Evolutionary conservation across 148 eudicot genomes (phyloP), one percentile per base, ranked within the genome.

Genomic region (Chenopodium album): DNA sequence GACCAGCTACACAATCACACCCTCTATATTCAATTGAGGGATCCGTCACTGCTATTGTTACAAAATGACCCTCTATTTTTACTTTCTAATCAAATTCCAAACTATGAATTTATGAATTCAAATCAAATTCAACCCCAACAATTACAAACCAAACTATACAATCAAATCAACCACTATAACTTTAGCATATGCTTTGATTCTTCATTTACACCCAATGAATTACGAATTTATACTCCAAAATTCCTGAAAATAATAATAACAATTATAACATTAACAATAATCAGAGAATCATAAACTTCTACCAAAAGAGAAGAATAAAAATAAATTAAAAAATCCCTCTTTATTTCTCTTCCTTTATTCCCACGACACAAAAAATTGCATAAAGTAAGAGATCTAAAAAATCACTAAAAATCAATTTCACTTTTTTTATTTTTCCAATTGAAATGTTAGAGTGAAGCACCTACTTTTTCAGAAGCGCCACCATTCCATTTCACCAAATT

Each of bases 1-100:
- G 97, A 88, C 88, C 94, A 87, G 87, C 94, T 66, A 76, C 50
- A 81, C 94, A 87, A 76, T 88, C 84, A 81, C 82, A 81, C 69
- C 92, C 91, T 84, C 89, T 84, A 69, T 83, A 88, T 79, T 85
- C 93, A 23, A 73, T 83, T 62, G 80, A 85, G 3, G 90, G 78
- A 89, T 90, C 98, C 94, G 92, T 91, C 80, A 86, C 93, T 81
- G 73, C 89, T 72, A 72, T 11, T 76, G 71, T 71, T 29, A 78
- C 60, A 28, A 77, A 46, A 73, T 60, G 60, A 26, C 54, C 47
- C 32, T 59, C 28, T 54, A 22, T 69, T 37, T 34, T 74, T 22
- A n/a, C 8, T 32, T n/a, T 76, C 31, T 1, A 71, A 10, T 22
- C 52, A 44, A 14, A 56, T 14, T 17, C 62, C 62, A 56, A 56